phyloP scores from a whole-genome alignment of 2,329 filamentous ascomycete genomes.

The Aspergillus sp. region DNA sequence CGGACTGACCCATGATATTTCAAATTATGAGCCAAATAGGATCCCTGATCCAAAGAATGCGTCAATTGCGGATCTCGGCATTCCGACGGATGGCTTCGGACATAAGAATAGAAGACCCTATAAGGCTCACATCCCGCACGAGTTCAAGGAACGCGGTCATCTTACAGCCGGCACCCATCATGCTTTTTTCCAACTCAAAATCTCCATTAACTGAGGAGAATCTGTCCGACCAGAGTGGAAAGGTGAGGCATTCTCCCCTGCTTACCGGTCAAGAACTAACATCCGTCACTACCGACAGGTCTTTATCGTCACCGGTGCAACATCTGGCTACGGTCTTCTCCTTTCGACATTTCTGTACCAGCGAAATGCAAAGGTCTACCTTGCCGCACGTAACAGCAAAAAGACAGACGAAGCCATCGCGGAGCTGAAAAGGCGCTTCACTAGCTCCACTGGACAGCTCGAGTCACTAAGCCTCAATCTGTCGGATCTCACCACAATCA shows the following conservation, averaged over 20 bases:
- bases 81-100: too few relatives aligned
- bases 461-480: constrained; percentile 50
- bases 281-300: neutral
- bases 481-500: constrained; percentile 18
- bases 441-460: constrained; percentile 24
- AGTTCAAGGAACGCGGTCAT: neutral
- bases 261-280: neutral
- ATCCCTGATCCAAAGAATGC: too few relatives aligned
- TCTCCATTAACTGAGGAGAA: constrained; percentile 4
- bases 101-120: too few relatives aligned
- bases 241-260: neutral
- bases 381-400: neutral
- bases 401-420: neutral
- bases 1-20: too few relatives aligned
- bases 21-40: too few relatives aligned
- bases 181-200: neutral
- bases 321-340: constrained; percentile 9
- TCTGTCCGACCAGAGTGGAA: neutral
- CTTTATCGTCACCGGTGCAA: constrained; percentile 12
- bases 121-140: too few relatives aligned
- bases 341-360: constrained; percentile 8
- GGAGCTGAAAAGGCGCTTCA: neutral
- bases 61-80: too few relatives aligned
- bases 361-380: constrained; percentile 8
- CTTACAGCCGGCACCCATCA: neutral